Percentiles rank a stretch among this genome's conserved stretches.
These are phyloP conservation scores for Begonia peltatifolia DNA, from an alignment of 306 rosid genomes.

Conservation along the genomic window DNA sequence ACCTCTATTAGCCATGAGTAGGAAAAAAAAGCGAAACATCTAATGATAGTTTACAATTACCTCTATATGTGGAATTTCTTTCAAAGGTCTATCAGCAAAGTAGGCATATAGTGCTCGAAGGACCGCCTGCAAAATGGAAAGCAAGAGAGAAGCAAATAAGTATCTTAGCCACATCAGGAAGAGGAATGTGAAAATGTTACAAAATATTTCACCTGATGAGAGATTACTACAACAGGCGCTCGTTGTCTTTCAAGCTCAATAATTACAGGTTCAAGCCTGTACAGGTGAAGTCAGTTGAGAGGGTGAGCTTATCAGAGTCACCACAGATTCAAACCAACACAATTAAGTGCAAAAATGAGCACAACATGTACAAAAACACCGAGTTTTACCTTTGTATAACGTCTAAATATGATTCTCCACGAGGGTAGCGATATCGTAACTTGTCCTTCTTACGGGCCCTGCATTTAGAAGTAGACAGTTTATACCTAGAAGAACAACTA, in stretches of 20 bases:
- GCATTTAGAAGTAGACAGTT: conserved; percentile 8
- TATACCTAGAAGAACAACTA: not conserved
- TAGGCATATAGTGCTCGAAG: conserved; percentile 93
- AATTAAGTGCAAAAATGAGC: not conserved
- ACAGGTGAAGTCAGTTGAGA: conserved; percentile 2
- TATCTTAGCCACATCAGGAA: conserved; percentile 7
- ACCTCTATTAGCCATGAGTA: too few relatives aligned
- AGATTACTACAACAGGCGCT: conserved; percentile 94
- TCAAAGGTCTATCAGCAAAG: conserved; percentile 92
- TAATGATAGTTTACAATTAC: conserved; percentile 16
- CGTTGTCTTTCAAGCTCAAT: conserved; percentile 97
- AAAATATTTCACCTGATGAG: conserved; percentile 62
- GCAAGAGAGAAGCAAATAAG: not conserved
- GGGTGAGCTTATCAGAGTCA: too few relatives aligned
- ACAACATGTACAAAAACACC: conserved; percentile 4
- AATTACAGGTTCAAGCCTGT: conserved; percentile 97
- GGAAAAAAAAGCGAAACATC: too few relatives aligned
- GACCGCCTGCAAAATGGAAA: conserved; percentile 57
- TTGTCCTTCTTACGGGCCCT: conserved; percentile 90
- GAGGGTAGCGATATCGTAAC: conserved; percentile 94
- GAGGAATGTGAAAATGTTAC: not conserved
- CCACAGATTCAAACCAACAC: not conserved
- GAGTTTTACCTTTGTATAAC: conserved; percentile 77
- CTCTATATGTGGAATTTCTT: conserved; percentile 95
- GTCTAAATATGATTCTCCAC: conserved; percentile 97